Evolutionary conservation across 495 filamentous ascomycete species (phyloP), one percentile per base, ranked within the genome.

Genomic region (Haplographium delicatum): DNA sequence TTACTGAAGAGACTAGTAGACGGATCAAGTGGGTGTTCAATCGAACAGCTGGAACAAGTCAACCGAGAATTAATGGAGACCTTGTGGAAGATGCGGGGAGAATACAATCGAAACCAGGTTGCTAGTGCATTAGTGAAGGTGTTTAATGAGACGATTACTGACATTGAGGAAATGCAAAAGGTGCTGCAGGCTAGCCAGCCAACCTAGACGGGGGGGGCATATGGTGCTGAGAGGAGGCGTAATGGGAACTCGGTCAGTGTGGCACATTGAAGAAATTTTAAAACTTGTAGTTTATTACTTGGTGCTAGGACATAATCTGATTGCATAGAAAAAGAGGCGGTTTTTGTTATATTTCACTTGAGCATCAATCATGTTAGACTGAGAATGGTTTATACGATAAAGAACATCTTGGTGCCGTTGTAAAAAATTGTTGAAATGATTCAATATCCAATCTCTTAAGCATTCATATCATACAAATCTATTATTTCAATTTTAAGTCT

Each of bases 41-140:
- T 98, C 31, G 93, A 97, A 68, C 94, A 98, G 64, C 73, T 98
- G 24, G 91, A 97, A 69, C 91, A 96, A 64, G 80, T 95, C 62
- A 88, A 89, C 62, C 82, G 90, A n/a, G 81, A 80, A 48, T 68
- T 96, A 59, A 96, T 96, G 91, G 84, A 90, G 51, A 78, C 80
- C 34, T 72, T 97, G 11, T 98, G 93, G 93, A 77, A 73, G 50
- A 75, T 71, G 48, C 78, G 88, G 33, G 74, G 78, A 45, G 83
- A 94, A 58, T 91, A 84, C 77, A 88, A 97, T 66, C 79, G 93
- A 15, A 84, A 78, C 59, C 68, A 67, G 44, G 88, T 97, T 9
- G 73, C 84, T 19, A 62, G 62, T 23, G 66, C 70, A 25, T 72
- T 94, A 25, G 69, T 69, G 10, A 70, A 76, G 5, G 78, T 83